Evolutionary conservation across 352 stramenopile species (phyloP).

Genomic region (Phytopythium mirpurense): DNA sequence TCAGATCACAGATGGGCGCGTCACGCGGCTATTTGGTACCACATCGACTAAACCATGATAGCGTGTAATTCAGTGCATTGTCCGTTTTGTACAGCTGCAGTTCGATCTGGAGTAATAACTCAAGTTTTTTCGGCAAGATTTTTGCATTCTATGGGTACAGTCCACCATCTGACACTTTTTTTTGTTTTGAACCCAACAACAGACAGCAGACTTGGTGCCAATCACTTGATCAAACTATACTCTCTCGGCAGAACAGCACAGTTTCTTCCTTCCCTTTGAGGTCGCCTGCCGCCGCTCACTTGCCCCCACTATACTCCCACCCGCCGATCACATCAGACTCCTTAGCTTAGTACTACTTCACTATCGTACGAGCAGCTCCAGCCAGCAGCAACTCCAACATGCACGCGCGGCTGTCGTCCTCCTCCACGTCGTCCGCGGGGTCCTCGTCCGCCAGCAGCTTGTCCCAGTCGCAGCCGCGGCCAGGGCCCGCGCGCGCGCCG

Average conservation of each 20-base stretch:
- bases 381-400: too few relatives aligned
- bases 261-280: too few relatives aligned
- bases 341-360: too few relatives aligned
- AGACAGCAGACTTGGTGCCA: not conserved
- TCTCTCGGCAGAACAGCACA: not conserved
- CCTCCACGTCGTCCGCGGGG: not conserved
- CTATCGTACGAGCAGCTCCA: not conserved
- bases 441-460: not conserved
- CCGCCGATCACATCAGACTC: too few relatives aligned
- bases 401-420: not conserved
- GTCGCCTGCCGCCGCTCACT: too few relatives aligned
- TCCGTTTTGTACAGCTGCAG: too few relatives aligned
- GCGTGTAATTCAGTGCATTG: not conserved
- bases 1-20: constrained; percentile 6
- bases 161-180: too few relatives aligned
- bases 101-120: too few relatives aligned
- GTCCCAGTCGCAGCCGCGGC: not conserved
- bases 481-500: not conserved
- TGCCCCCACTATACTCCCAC: too few relatives aligned
- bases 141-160: too few relatives aligned
- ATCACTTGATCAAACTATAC: not conserved
- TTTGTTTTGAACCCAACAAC: not conserved
- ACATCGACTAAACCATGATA: too few relatives aligned
- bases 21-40: not conserved
- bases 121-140: too few relatives aligned